Evolutionary conservation across 2,329 filamentous ascomycete genomes (phyloP), one percentile per base, ranked within the genome.

Genomic region (Diaporthe amygdali): DNA sequence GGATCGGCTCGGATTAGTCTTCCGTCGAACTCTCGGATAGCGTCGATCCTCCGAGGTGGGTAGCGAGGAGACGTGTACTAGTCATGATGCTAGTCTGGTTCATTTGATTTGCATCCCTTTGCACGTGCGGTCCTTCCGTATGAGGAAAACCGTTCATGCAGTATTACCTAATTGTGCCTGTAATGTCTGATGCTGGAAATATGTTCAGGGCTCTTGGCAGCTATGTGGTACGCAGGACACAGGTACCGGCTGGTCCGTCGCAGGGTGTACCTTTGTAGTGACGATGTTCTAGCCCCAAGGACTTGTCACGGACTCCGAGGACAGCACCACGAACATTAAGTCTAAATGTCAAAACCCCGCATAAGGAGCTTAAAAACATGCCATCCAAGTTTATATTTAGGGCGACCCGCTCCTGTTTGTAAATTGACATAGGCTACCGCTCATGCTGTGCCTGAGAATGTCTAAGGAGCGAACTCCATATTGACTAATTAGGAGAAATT

Each of bases 31-130:
- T 32, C 15, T 64, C 44, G 44, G 59, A 47, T 63, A 47, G 41
- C 34, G 56, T 47, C 41, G 27, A 64, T 64, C 59, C 59, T 49
- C 59, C 30, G 27, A 49, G 44, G 59, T 37, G 59, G 41, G 44
- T 49, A 25, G 9, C 10, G 17, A 49, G 37, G 30, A 37, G 3
- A 14, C 30, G 15, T 20, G 41, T 22, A 27, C 47, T 41, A 64
- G 59, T 64, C 59, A 64, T 49, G 59, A 64, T 64, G 44, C 59
- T 37, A 14, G 59, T 64, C 59, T 14, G 30, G n/a, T 37, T 49
- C 44, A 37, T 64, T 49, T 30, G 30, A 49, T 25, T 49, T 37
- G 37, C 30, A 27, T 37, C 49, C n/a, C 39, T 17, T 30, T 22
- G 20, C 59, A 64, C 44, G 59, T 64, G 59, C 44, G 30, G 41